Evolutionary conservation across 495 filamentous ascomycete species (phyloP).

Genomic region (Penicillium crystallinum): DNA sequence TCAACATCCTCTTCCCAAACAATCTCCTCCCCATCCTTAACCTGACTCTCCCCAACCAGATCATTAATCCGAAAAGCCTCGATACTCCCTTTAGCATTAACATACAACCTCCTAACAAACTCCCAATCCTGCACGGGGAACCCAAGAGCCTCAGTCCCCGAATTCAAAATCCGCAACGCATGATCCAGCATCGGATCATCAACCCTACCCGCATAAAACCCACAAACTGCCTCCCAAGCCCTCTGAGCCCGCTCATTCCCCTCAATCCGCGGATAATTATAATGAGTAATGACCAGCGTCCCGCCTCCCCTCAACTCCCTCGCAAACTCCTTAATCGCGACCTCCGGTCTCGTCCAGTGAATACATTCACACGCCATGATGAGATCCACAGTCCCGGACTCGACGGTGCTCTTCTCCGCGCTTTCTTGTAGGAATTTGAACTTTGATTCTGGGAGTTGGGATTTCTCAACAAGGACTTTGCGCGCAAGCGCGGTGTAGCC

Average conservation of each 20-base stretch:
- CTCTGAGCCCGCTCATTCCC: not conserved
- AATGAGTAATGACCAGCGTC: not conserved
- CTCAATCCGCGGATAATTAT: slow-evolving; percentile 1
- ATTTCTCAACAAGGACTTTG: not conserved
- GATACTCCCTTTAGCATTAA: slow-evolving; percentile 1
- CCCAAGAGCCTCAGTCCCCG: not conserved
- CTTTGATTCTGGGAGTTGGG: not conserved
- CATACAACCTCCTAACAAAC: not conserved
- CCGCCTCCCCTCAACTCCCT: not conserved
- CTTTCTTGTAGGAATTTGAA: not conserved
- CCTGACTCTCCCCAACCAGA: not conserved
- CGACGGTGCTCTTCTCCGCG: not conserved
- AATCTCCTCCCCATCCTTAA: not conserved
- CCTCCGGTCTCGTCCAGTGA: slow-evolving; percentile 1
- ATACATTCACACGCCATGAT: slow-evolving; percentile 3
- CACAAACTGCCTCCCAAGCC: not conserved
- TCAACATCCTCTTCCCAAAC: not conserved
- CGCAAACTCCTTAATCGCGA: slow-evolving; percentile 1
- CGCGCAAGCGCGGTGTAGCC: slow-evolving; percentile 1
- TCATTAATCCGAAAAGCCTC: slow-evolving; percentile 3
- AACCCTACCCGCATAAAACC: not conserved
- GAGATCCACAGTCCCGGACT: not conserved
- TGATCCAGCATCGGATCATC: slow-evolving; percentile 1
- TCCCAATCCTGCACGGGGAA: not conserved
- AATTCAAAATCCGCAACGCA: not conserved